Base-by-base conservation (phyloP, 768 basidiomycete species). In the Hericium rajendrae region DNA sequence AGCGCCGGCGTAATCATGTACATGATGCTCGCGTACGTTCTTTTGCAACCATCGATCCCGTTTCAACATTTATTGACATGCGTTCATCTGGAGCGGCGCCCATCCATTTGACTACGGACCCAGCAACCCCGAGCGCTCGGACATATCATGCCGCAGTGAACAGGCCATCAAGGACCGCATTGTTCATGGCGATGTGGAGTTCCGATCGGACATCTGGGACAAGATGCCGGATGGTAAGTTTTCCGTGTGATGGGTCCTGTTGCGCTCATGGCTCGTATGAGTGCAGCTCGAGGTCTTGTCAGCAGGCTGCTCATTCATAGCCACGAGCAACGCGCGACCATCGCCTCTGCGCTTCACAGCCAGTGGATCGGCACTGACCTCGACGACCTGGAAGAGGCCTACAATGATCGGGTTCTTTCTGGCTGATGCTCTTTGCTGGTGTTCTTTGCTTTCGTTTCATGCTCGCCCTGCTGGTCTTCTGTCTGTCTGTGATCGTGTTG, bases 1-100 rank as follows among this genome's bases (percentile, higher is more conserved):
- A 91, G 90, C 62, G 80, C 86, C 12, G 91, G 91, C 5, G 79
- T 91, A 5, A 83, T 88, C 54, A 71, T 92, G 53, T 91, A 85
- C 61, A 83, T 90, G 56, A 92, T 92, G 88, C 73, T 93, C 51
- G 79, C 81, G 91, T 92, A 72, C 59, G 88, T 77, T 41, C 43
- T 1, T 32, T 28, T n/a, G 18, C 6, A 32, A 22, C n/a, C 18
- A 41, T 48, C 51, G 15, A 16, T 22, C 0, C 22, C 20, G 41
- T 54, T 57, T 53, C 28, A 50, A 56, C 37, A 0, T 11, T 9
- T 37, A 2, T 16, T 18, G 22, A 10, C 28, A 51, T 32, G 58
- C 53, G 16, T 48, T 28, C 57, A 32, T 38, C 15, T 15, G 38
- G 59, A 91, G 88, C 49, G 88, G 89, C 37, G 74, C 74, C 40